phyloP scores from a whole-genome alignment of 2,329 filamentous ascomycete genomes.

The Stemphylium beticola region DNA sequence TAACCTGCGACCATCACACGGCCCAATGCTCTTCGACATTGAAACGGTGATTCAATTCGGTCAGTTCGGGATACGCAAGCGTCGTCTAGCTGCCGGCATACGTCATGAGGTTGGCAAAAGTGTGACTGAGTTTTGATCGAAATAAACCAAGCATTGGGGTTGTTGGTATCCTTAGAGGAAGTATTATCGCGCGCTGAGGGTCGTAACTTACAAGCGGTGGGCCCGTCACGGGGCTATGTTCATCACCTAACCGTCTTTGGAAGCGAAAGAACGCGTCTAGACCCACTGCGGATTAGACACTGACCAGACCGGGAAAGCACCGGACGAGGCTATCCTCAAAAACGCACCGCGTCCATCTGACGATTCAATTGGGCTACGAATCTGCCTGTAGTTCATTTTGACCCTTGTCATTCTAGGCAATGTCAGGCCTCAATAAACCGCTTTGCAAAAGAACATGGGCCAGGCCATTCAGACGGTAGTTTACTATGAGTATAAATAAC shows the following conservation, averaged over 20 bases:
- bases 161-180: not conserved
- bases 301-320: not conserved
- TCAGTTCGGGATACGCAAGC: too few species aligned
- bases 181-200: not conserved
- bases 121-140: not conserved
- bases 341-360: not conserved
- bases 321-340: not conserved
- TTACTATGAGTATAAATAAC: not conserved
- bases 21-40: slow-evolving; percentile 20
- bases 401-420: not conserved
- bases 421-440: slow-evolving; percentile 2
- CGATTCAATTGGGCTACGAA: not conserved
- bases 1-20: slow-evolving; percentile 37
- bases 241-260: slow-evolving; percentile 14
- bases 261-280: slow-evolving; percentile 28
- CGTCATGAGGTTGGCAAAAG: not conserved
- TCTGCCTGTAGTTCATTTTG: not conserved
- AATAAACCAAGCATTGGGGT: too few species aligned
- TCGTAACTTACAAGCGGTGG: not conserved
- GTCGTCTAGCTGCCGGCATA: too few species aligned
- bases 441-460: not conserved
- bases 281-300: slow-evolving; percentile 3
- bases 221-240: not conserved
- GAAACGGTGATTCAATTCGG: too few species aligned
- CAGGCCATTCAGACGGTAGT: not conserved